Evolutionary conservation across 2,329 filamentous ascomycete species (phyloP), one percentile per base, ranked within the genome.

Genomic region (Graphium sp.): DNA sequence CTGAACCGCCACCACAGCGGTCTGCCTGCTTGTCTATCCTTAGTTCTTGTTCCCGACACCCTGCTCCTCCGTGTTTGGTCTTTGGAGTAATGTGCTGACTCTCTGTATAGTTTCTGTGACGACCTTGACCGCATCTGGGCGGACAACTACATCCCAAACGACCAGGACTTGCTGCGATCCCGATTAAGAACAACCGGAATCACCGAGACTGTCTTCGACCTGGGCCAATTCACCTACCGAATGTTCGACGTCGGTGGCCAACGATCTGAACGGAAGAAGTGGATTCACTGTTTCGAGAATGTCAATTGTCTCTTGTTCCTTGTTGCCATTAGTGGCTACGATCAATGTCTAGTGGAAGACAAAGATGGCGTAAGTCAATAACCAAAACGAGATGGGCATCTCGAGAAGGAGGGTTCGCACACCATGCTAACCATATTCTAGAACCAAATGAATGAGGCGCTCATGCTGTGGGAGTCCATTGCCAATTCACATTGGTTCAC

Each of bases 241-340:
- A 94, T 95, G 84, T 92, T 92, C 52, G 84, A 93, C 45, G 84
- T 92, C 26, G 84, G 84, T 48, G 84, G 84, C 33, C 84, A 93
- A 49, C 66, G 84, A 42, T 92, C 84, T 17, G 84, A 93, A 54
- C 77, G 84, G 36, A 92, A 92, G 66, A 93, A 93, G 61, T 93
- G 84, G 84, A 92, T 93, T 37, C 84, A 93, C 50, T 89, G 84
- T 47, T 93, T 93, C 48, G 84, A 93, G 50, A 89, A 89, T 38
- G 84, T 93, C 36, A 84, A 89, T 45, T 85, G 82, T 40, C 63
- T 95, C 30, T 62, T 95, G 22, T 95, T 95, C 56, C 67, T 95
- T 39, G 87, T 93, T 29, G 85, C 87, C 26, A 85, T 95, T 41
- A 93, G 84, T 38, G 87, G 87, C 34, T 95, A 94, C 50, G 87